These are phyloP conservation scores for Naematelia encephala DNA, from an alignment of 768 basidiomycete species.

Conservation along the genomic window DNA sequence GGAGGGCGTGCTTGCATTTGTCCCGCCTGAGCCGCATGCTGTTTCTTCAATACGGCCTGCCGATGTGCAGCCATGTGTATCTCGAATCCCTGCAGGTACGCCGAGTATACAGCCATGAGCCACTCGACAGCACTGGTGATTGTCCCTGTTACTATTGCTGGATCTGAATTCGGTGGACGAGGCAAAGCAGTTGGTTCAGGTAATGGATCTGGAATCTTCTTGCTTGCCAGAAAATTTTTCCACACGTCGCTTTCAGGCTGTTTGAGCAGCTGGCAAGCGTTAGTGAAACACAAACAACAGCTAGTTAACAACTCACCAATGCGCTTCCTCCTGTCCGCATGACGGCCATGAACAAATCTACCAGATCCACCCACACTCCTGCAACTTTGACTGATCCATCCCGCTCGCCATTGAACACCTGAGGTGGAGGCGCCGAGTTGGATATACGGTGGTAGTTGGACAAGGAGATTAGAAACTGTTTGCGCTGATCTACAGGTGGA, in stretches of 20 bases:
- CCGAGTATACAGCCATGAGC: constrained; percentile 26
- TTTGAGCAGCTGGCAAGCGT: constrained; percentile 4
- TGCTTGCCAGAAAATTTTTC: constrained; percentile 11
- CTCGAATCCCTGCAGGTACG: constrained; percentile 35
- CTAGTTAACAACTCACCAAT: constrained; percentile 18
- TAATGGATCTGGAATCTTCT: constrained; percentile 30
- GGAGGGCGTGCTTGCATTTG: constrained; percentile 1
- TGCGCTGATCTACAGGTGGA: constrained; percentile 17
- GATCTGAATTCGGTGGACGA: constrained; percentile 9
- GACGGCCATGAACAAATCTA: constrained; percentile 35
- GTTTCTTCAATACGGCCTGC: constrained; percentile 1
- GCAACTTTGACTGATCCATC: constrained; percentile 32
- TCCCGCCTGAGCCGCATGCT: neutral
- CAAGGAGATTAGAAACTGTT: constrained; percentile 32
- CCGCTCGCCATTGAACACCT: constrained; percentile 31
- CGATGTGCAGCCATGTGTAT: constrained; percentile 28
- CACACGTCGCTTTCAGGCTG: constrained; percentile 8
- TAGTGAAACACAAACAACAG: neutral
- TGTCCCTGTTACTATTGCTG: constrained; percentile 3
- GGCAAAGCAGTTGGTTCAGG: constrained; percentile 26
- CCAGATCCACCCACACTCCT: constrained; percentile 29
- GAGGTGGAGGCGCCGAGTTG: constrained; percentile 20
- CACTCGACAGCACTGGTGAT: constrained; percentile 31
- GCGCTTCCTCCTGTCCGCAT: constrained; percentile 26
- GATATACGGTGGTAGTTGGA: constrained; percentile 16